These are phyloP conservation scores for Crassisporium funariophilum DNA, from an alignment of 768 basidiomycete genomes.

Conservation along the genomic window DNA sequence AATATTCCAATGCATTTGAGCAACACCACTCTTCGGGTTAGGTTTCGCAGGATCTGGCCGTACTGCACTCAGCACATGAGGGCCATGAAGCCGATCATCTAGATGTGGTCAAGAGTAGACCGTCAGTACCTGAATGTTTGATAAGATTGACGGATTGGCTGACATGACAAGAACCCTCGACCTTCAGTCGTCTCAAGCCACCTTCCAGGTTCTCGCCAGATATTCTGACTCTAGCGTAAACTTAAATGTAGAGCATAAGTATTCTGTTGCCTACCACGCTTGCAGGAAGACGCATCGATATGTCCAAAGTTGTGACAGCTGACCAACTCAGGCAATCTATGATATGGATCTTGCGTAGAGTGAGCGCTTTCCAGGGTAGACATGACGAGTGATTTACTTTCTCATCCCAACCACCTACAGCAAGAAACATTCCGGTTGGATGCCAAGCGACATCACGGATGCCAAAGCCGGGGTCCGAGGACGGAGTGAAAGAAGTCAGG, in stretches of 20 bases:
- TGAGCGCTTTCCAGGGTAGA: conserved; percentile 2
- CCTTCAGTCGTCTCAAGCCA: conserved; percentile 87
- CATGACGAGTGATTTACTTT: conserved; percentile 49
- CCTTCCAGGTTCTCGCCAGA: conserved; percentile 85
- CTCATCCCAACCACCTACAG: conserved; percentile 87
- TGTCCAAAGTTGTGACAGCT: conserved; percentile 60
- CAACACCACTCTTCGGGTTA: conserved; percentile 65
- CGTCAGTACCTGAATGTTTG: not conserved
- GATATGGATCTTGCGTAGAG: conserved; percentile 60
- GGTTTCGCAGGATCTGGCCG: conserved; percentile 63
- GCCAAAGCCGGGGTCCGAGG: conserved; percentile 81
- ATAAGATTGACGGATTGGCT: conserved; percentile 13
- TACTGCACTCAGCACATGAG: conserved; percentile 50
- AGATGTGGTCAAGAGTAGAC: not conserved
- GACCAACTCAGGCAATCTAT: conserved; percentile 80
- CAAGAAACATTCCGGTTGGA: conserved; percentile 80
- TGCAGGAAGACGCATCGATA: conserved; percentile 56
- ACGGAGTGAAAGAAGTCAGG: conserved; percentile 68
- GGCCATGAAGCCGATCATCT: conserved; percentile 70
- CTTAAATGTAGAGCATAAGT: conserved; percentile 1
- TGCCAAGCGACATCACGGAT: conserved; percentile 83
- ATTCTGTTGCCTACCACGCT: conserved; percentile 49
- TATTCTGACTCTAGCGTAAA: conserved; percentile 43
- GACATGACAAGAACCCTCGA: conserved; percentile 87
- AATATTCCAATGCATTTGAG: conserved; percentile 81